These are phyloP conservation scores for Neurospora sp. DNA, from an alignment of 2,329 filamentous ascomycete species.

Conservation along the genomic window DNA sequence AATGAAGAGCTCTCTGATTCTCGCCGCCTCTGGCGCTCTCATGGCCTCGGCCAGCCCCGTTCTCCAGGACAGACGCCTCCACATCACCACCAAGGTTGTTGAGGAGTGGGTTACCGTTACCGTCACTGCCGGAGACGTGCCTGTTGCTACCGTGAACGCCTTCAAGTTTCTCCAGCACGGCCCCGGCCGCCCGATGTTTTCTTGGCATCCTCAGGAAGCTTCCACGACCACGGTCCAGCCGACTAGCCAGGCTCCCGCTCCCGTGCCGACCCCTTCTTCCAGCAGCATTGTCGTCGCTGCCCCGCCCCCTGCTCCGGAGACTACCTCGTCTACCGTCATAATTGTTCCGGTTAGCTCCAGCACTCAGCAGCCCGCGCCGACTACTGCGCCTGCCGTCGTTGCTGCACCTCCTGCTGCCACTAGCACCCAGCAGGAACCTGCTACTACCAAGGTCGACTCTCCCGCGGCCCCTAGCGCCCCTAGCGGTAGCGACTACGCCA, in stretches of 20 bases:
- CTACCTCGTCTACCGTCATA: slow-evolving; percentile 1
- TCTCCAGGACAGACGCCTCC: slow-evolving; percentile 28
- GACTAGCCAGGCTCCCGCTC: slow-evolving; percentile 9
- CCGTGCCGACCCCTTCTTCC: slow-evolving; percentile 3
- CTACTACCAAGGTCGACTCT: slow-evolving; percentile 6
- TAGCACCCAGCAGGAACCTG: slow-evolving; percentile 12
- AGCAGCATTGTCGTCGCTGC: slow-evolving; percentile 3
- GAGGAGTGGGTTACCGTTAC: slow-evolving; percentile 37
- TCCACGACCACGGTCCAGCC: slow-evolving; percentile 11
- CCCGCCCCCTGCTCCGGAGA: slow-evolving; percentile 8
- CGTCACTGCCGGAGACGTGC: slow-evolving; percentile 17
- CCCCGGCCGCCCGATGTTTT: slow-evolving; percentile 10
- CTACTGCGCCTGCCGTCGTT: slow-evolving; percentile 1
- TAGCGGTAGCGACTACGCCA: slow-evolving; percentile 18
- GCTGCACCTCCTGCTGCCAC: slow-evolving; percentile 4
- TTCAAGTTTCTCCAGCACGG: slow-evolving; percentile 9
- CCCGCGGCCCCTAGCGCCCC: slow-evolving; percentile 11
- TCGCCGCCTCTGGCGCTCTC: slow-evolving; percentile 35
- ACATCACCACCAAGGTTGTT: slow-evolving; percentile 30
- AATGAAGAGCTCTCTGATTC: slow-evolving; percentile 41
- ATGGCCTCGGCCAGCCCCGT: slow-evolving; percentile 34
- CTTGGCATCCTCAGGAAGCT: not conserved
- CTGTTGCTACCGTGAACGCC: not conserved
- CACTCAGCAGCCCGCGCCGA: slow-evolving; percentile 5
- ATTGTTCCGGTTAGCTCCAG: slow-evolving; percentile 2